These are phyloP conservation scores for Wallemia hederae DNA, from an alignment of 1,284 basidiomycete species.

Conservation along the genomic window DNA sequence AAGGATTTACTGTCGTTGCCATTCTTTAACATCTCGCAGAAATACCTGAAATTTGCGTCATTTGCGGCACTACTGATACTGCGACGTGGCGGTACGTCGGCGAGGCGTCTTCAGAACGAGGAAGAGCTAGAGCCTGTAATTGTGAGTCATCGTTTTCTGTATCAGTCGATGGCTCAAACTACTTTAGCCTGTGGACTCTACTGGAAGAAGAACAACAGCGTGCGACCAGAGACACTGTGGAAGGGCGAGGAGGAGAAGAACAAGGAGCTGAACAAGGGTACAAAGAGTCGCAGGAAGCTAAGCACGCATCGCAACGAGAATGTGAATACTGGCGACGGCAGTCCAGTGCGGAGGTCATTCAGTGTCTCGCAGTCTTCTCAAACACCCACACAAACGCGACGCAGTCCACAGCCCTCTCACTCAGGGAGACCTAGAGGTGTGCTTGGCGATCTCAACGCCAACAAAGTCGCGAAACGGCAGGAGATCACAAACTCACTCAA, in stretches of 20 bases:
- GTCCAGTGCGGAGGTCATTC: background rate
- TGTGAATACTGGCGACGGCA: background rate
- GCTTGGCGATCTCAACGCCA: background rate
- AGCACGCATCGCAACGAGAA: background rate
- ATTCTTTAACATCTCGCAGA: background rate
- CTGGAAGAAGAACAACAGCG: background rate
- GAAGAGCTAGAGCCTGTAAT: background rate
- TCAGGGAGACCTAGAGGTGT: background rate
- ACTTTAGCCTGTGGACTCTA: background rate
- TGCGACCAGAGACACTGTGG: background rate
- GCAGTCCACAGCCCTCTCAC: too few species aligned
- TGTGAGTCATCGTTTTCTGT: background rate
- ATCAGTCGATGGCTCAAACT: too few species aligned
- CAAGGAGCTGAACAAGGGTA: background rate
- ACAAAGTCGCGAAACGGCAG: background rate
- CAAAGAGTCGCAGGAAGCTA: background rate
- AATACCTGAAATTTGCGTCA: background rate
- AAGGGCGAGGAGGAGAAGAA: background rate
- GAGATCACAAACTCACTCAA: background rate
- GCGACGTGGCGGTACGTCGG: background rate
- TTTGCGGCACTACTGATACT: background rate
- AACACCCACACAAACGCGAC: too few species aligned
- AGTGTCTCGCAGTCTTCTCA: background rate
- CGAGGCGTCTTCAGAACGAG: background rate
- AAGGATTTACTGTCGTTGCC: too few species aligned